Conservation (phyloP, 164 flowering plant genomes). For the Litsea cubeba region DNA sequence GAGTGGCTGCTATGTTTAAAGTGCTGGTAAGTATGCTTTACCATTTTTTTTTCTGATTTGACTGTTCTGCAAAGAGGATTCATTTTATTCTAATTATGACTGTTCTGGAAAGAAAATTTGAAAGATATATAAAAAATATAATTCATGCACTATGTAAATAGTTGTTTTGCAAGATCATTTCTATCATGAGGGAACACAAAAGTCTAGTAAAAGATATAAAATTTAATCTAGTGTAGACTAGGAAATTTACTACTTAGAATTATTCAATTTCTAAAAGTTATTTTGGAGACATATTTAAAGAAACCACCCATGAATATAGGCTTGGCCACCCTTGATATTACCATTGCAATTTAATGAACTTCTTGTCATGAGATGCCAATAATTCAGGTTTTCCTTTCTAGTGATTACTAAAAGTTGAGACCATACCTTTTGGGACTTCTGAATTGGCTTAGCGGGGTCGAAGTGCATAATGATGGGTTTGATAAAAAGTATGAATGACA, state of each 20-base stretch:
- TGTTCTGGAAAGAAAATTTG: background rate
- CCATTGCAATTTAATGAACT: background rate
- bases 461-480: too few relatives aligned
- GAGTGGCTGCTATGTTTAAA: slow-evolving; percentile 80
- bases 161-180: background rate
- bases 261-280: background rate
- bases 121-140: background rate
- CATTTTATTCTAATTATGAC: background rate
- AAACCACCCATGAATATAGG: background rate
- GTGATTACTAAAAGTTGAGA: too few relatives aligned
- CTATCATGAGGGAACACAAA: background rate
- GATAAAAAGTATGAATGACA: too few relatives aligned
- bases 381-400: background rate
- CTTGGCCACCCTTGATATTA: background rate
- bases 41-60: background rate
- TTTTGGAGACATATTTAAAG: background rate
- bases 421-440: too few relatives aligned
- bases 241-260: background rate
- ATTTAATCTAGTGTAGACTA: background rate
- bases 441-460: too few relatives aligned
- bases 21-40: slow-evolving; percentile 59
- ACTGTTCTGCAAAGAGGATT: background rate
- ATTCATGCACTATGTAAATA: background rate
- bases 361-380: background rate
- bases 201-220: background rate